Evolutionary conservation across 805 yeast species (phyloP).

Genomic region (Starmera dryadoides): DNA sequence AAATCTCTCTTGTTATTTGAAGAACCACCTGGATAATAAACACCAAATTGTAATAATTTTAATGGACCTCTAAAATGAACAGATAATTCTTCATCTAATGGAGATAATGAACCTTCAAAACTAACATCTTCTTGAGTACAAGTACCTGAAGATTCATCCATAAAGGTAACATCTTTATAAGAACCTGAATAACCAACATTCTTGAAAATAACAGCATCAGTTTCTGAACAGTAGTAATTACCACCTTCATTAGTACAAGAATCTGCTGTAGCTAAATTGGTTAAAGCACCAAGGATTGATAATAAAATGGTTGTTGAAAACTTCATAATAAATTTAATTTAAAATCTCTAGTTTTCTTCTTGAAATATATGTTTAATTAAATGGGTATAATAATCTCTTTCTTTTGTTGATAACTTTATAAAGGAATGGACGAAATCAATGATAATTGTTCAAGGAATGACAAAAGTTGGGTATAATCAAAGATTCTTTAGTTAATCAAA

Average conservation of each 20-base stretch:
- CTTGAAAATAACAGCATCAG: conserved; percentile 56
- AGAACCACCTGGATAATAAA: conserved; percentile 58
- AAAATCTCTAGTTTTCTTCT: no score
- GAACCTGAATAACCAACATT: conserved; percentile 83
- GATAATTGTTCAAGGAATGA: neutral
- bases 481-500: neutral
- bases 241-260: conserved; percentile 50
- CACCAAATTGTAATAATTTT: conserved; percentile 78
- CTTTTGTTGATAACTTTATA: no score
- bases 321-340: conserved; percentile 9
- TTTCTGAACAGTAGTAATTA: conserved; percentile 76
- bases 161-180: conserved; percentile 69
- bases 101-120: conserved; percentile 70
- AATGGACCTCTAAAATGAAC: conserved; percentile 90
- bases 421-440: neutral
- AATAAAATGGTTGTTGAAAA: conserved; percentile 15
- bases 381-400: no score
- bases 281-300: conserved; percentile 14
- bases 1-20: conserved; percentile 37
- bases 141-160: conserved; percentile 63
- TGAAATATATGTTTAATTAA: no score
- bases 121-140: conserved; percentile 54
- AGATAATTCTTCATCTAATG: conserved; percentile 80
- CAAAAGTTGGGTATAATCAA: neutral
- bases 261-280: conserved; percentile 25